Percentiles rank a stretch among this genome's conserved stretches.
Conservation (phyloP, 495 filamentous ascomycete genomes). For the Penicillium lagena region DNA sequence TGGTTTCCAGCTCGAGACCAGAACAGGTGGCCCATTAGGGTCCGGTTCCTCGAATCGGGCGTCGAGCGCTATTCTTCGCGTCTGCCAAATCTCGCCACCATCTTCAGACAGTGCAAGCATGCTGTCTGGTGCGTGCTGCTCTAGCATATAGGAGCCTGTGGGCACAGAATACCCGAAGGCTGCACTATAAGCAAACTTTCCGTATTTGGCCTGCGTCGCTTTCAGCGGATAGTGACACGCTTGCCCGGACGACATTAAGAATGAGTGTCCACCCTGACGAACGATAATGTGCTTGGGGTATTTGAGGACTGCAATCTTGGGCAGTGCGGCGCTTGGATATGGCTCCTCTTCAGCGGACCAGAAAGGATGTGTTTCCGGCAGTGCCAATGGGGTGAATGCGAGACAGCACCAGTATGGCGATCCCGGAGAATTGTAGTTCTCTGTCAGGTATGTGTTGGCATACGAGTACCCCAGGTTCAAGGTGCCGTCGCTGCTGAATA, state of each 20-base stretch:
- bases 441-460: constrained; percentile 62
- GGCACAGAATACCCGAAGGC: constrained; percentile 73
- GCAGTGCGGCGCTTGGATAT: constrained; percentile 48
- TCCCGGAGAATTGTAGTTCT: background rate
- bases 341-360: constrained; percentile 62
- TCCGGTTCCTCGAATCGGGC: constrained; percentile 48
- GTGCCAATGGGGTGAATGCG: constrained; percentile 64
- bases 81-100: constrained; percentile 73
- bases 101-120: constrained; percentile 73
- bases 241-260: constrained; percentile 69
- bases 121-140: constrained; percentile 68
- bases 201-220: constrained; percentile 77
- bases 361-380: constrained; percentile 64
- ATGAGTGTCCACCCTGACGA: constrained; percentile 58
- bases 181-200: constrained; percentile 68
- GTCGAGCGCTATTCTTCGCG: constrained; percentile 53
- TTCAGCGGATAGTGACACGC: constrained; percentile 74
- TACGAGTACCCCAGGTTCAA: constrained; percentile 73
- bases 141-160: constrained; percentile 66
- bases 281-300: constrained; percentile 63
- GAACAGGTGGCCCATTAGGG: constrained; percentile 41
- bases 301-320: constrained; percentile 47
- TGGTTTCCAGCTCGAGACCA: constrained; percentile 62
- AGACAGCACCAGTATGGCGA: constrained; percentile 65
- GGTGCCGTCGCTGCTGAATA: constrained; percentile 67